Percentiles rank a stretch among this genome's conserved stretches.
phyloP scores from a whole-genome alignment of 305 asterid species.

The Euphrasia arctica region DNA sequence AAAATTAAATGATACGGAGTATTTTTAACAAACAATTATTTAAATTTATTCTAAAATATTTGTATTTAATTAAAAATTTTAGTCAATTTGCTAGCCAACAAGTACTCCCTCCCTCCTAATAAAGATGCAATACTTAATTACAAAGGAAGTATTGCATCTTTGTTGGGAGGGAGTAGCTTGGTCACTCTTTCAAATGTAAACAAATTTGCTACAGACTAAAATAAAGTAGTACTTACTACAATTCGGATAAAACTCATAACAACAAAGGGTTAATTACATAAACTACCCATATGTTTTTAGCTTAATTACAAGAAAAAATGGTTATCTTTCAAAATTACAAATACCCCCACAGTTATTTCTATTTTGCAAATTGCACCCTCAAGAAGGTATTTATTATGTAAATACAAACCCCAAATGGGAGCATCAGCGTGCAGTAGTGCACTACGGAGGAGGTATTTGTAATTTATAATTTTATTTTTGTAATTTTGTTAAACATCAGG shows the following conservation, averaged over 20 bases:
- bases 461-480: conserved; percentile 1
- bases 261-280: background rate
- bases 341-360: background rate
- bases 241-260: no score
- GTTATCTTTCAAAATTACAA: conserved; percentile 1
- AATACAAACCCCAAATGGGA: background rate
- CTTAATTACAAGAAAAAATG: background rate
- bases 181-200: no score
- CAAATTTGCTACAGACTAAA: no score
- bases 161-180: no score
- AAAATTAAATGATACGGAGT: no score
- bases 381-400: background rate
- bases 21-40: no score
- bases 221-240: background rate
- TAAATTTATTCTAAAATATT: no score
- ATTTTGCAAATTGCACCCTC: conserved; percentile 2
- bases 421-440: background rate
- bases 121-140: no score
- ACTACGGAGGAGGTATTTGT: background rate
- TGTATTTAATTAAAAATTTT: no score
- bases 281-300: background rate
- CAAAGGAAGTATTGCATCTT: no score
- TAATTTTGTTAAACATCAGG: conserved; percentile 3
- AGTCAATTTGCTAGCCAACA: no score
- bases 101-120: no score